phyloP scores from a whole-genome alignment of 106 monocot species.

The Dendrobium catenatum region DNA sequence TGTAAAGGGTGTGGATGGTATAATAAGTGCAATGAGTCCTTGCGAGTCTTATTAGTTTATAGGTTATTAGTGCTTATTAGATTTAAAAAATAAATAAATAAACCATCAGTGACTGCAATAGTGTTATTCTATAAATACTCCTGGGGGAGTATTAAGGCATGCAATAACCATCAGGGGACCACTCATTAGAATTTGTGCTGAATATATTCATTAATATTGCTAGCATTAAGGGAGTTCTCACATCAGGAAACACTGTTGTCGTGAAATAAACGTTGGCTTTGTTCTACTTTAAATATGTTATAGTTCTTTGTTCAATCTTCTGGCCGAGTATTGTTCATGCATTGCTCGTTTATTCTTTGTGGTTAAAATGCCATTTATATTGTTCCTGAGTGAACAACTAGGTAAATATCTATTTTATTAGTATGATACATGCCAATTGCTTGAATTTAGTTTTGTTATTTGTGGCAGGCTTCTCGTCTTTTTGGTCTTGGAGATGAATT shows the following conservation, averaged over 20 bases:
- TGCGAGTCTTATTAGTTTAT: no score
- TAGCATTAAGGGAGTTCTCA: background rate
- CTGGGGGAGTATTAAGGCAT: no score
- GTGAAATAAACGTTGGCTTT: background rate
- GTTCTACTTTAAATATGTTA: background rate
- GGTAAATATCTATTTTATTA: background rate
- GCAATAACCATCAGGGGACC: no score
- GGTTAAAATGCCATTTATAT: no score
- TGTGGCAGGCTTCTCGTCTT: conserved; percentile 49
- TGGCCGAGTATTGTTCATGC: background rate
- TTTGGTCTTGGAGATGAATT: conserved; percentile 93
- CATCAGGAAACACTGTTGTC: background rate
- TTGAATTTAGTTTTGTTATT: background rate
- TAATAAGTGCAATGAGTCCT: no score
- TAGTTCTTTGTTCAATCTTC: background rate
- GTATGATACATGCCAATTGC: background rate
- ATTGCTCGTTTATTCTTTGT: background rate
- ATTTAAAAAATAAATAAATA: no score
- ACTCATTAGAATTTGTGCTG: background rate
- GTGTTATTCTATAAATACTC: no score
- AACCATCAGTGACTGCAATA: no score
- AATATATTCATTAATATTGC: conserved; percentile 1
- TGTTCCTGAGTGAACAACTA: no score
- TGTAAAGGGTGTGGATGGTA: no score
- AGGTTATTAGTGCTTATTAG: no score